Evolutionary conservation across 148 eudicot genomes (phyloP).

Genomic region (Selenicereus undatus): DNA sequence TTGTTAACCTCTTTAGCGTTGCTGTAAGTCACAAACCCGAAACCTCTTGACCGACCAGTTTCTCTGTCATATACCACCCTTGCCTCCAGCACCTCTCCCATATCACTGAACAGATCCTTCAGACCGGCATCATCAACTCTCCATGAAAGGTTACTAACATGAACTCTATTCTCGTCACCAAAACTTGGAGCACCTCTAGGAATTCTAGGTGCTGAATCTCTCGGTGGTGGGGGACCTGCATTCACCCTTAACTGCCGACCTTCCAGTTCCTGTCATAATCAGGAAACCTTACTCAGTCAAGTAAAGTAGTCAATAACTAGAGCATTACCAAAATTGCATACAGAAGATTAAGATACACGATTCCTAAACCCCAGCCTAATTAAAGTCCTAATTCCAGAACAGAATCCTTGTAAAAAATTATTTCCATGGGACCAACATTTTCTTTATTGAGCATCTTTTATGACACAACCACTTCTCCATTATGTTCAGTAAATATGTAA

Average conservation of each 20-base stretch:
- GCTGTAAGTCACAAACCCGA: conserved; percentile 83
- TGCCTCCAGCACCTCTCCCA: conserved; percentile 82
- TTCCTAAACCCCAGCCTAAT: not conserved
- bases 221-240: conserved; percentile 84
- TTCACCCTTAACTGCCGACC: conserved; percentile 87
- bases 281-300: conserved; percentile 3
- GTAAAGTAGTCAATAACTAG: not conserved
- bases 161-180: conserved; percentile 58
- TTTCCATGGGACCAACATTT: no score
- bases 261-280: conserved; percentile 65
- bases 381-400: not conserved
- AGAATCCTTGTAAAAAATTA: no score
- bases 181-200: conserved; percentile 45
- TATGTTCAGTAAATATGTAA: no score
- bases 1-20: conserved; percentile 71
- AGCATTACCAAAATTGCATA: not conserved
- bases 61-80: conserved; percentile 92
- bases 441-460: no score
- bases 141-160: conserved; percentile 95
- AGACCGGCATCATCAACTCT: conserved; percentile 78
- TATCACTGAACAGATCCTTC: conserved; percentile 64
- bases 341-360: not conserved
- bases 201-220: conserved; percentile 47
- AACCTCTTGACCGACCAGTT: conserved; percentile 92
- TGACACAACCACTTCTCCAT: no score